Conservation (phyloP, 345 rosid genomes). For the Brassica napus region Da-Ae NC_063435.1:744501-745000, state of each 20-base stretch:
- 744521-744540: background rate
- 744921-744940: slow-evolving; percentile 66
- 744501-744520: background rate
- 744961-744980: slow-evolving; percentile 67
- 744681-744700: slow-evolving; percentile 20
- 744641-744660: background rate
- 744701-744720: slow-evolving; percentile 27
- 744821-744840: slow-evolving; percentile 26
- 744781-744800: slow-evolving; percentile 49
- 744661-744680: slow-evolving; percentile 38
- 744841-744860: slow-evolving; percentile 45
- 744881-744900: slow-evolving; percentile 63
- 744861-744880: slow-evolving; percentile 43
- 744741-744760: slow-evolving; percentile 61
- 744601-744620: background rate
- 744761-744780: slow-evolving; percentile 65
- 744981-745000: slow-evolving; percentile 69
- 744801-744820: slow-evolving; percentile 27
- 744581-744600: slow-evolving; percentile 17
- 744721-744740: slow-evolving; percentile 38
- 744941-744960: slow-evolving; percentile 72
- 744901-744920: slow-evolving; percentile 71
- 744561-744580: background rate
- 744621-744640: background rate
- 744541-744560: slow-evolving; percentile 7